A percentile compares a stretch with the other conserved stretches of the same genome.
phyloP scores from a whole-genome alignment of 1,284 basidiomycete species.

The Pulveroboletus sp. region DNA sequence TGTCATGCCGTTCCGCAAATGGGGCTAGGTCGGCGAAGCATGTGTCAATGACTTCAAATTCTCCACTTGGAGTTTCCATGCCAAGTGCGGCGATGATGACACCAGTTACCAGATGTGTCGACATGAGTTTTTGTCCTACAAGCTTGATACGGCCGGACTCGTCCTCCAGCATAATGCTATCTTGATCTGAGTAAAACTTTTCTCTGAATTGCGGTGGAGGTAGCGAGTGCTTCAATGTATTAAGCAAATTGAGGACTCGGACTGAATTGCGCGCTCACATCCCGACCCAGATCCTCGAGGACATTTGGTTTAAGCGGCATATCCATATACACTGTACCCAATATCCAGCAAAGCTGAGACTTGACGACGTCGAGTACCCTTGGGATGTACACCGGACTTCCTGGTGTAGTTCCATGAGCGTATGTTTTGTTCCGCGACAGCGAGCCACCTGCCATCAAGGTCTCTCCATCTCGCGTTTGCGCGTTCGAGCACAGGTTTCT shows the following conservation, averaged over 20 bases:
- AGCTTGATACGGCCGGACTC: conserved; percentile 91
- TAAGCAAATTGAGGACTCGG: conserved; percentile 3
- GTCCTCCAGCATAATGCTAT: conserved; percentile 90
- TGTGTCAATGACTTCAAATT: conserved; percentile 93
- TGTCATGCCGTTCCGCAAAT: conserved; percentile 35
- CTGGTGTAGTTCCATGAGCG: conserved; percentile 41
- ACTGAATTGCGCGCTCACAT: conserved; percentile 57
- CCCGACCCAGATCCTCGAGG: conserved; percentile 89
- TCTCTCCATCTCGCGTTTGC: conserved; percentile 70
- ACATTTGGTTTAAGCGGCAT: conserved; percentile 99
- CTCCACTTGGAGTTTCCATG: conserved; percentile 84
- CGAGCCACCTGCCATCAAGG: conserved; percentile 36
- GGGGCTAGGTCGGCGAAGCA: conserved; percentile 83
- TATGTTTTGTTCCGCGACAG: not conserved
- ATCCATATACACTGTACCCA: conserved; percentile 96
- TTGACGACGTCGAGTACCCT: conserved; percentile 89
- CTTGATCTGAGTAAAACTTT: conserved; percentile 79
- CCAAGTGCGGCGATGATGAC: conserved; percentile 90
- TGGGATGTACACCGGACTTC: conserved; percentile 72
- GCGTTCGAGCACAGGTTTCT: conserved; percentile 60
- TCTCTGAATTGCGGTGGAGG: conserved; percentile 75
- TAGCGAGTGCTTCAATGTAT: conserved; percentile 72
- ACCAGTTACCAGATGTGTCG: conserved; percentile 78
- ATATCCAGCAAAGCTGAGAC: conserved; percentile 83
- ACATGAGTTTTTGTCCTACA: conserved; percentile 67